Conservation (phyloP, 192 early-diverging fungal genomes). For the Coemansia sp. region DNA sequence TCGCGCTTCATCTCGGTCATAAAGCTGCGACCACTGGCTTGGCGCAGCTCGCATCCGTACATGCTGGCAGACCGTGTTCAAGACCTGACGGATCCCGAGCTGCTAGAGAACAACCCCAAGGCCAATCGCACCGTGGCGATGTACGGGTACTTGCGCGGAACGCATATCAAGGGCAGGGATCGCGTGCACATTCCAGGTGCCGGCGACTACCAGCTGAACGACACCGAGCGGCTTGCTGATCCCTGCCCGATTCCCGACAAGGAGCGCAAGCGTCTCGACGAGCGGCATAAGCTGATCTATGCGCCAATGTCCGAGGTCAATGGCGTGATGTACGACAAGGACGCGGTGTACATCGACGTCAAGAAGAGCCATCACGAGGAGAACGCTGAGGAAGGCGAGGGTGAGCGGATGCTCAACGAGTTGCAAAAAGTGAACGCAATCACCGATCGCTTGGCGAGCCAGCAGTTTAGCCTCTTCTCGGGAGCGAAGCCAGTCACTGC, state of each 20-base stretch:
- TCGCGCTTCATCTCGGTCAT: constrained; percentile 98
- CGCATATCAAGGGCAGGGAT: constrained; percentile 82
- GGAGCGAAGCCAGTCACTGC: constrained; percentile 41
- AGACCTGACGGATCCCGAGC: constrained; percentile 92
- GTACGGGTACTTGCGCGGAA: constrained; percentile 95
- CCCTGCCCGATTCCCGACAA: constrained; percentile 98
- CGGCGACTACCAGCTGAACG: constrained; percentile 80
- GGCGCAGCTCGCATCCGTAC: constrained; percentile 98
- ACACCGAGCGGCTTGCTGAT: constrained; percentile 79
- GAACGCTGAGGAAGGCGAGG: constrained; percentile 62
- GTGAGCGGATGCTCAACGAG: constrained; percentile 91
- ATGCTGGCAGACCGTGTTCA: constrained; percentile 95
- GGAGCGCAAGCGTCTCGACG: constrained; percentile 82
- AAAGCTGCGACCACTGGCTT: constrained; percentile 95
- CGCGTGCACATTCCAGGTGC: constrained; percentile 96
- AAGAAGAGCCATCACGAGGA: constrained; percentile 63
- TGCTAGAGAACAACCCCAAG: constrained; percentile 76
- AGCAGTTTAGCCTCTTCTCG: constrained; percentile 52
- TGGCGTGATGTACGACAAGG: constrained; percentile 98
- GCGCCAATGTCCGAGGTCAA: constrained; percentile 98
- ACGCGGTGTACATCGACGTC: constrained; percentile 98
- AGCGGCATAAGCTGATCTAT: constrained; percentile 94
- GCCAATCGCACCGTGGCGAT: constrained; percentile 90
- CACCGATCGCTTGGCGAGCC: constrained; percentile 33
- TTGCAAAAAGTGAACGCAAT: constrained; percentile 76